These are phyloP conservation scores for Camellia sinensis DNA, from an alignment of 148 eudicot species.

Conservation along the genomic window DNA sequence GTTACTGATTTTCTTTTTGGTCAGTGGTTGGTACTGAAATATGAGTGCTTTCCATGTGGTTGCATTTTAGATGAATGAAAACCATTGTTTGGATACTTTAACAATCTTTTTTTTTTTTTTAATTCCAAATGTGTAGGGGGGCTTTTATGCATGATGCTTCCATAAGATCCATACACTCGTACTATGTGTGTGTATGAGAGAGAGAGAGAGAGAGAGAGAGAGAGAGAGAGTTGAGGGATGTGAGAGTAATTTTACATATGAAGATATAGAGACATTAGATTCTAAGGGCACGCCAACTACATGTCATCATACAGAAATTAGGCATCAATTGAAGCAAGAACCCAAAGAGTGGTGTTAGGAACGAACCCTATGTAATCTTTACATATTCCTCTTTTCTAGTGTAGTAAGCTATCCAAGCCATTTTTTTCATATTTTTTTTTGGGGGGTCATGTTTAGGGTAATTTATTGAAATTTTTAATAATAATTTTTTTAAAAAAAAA, in stretches of 20 bases:
- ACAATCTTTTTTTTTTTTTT: neutral
- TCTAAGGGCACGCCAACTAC: neutral
- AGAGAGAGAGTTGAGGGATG: neutral
- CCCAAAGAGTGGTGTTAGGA: neutral
- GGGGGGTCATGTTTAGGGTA: no score
- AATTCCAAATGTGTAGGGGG: neutral
- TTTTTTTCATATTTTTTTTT: no score
- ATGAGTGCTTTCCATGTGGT: neutral
- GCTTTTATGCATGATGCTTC: neutral
- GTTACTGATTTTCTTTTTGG: neutral
- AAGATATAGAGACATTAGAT: neutral
- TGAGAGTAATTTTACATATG: neutral
- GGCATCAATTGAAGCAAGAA: constrained; percentile 8
- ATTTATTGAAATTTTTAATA: no score
- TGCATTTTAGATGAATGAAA: neutral
- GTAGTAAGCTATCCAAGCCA: no score
- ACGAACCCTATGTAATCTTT: neutral
- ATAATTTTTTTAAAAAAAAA: no score
- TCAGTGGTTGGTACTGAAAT: neutral
- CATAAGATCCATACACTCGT: neutral
- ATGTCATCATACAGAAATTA: neutral
- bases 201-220: neutral
- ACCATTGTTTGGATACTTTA: neutral
- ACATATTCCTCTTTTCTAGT: no score
- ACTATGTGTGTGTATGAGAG: neutral